These are phyloP conservation scores for Aspergillus taichungensis DNA, from an alignment of 495 filamentous ascomycete species.

Conservation along the genomic window DNA sequence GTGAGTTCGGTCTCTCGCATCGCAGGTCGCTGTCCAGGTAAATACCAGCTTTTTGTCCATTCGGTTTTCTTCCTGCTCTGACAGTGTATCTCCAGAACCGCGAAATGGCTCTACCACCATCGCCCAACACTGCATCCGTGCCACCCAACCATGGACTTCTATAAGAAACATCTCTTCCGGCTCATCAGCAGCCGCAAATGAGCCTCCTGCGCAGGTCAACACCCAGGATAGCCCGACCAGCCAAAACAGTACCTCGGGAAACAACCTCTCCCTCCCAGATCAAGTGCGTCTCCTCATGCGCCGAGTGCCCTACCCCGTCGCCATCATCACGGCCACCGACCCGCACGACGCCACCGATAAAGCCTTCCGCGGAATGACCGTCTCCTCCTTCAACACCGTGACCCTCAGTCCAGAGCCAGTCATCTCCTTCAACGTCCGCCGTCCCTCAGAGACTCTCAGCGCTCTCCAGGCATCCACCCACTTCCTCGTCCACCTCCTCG, in stretches of 20 bases:
- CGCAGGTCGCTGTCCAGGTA: slow-evolving; percentile 5
- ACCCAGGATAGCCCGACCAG: background rate
- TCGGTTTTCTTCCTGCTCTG: background rate
- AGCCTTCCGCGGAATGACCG: slow-evolving; percentile 56
- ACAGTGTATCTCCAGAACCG: background rate
- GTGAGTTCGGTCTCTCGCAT: slow-evolving; percentile 10
- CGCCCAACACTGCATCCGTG: background rate
- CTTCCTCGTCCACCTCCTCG: slow-evolving; percentile 38
- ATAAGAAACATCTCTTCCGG: background rate
- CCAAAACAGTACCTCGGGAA: background rate
- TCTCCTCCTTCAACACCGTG: slow-evolving; percentile 77
- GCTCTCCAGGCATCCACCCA: slow-evolving; percentile 44
- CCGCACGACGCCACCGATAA: slow-evolving; percentile 13
- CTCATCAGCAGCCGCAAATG: background rate
- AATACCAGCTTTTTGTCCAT: background rate
- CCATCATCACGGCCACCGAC: slow-evolving; percentile 53
- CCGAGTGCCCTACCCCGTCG: slow-evolving; percentile 61
- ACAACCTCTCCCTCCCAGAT: slow-evolving; percentile 18
- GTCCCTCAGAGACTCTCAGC: slow-evolving; percentile 61
- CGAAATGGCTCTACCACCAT: background rate
- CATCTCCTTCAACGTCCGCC: slow-evolving; percentile 70
- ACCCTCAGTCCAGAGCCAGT: slow-evolving; percentile 56
- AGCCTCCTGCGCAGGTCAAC: background rate
- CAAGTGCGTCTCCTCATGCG: slow-evolving; percentile 59
- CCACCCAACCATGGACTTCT: background rate